phyloP scores from a whole-genome alignment of 106 monocot genomes.

The Amphibolis antarctica region DNA sequence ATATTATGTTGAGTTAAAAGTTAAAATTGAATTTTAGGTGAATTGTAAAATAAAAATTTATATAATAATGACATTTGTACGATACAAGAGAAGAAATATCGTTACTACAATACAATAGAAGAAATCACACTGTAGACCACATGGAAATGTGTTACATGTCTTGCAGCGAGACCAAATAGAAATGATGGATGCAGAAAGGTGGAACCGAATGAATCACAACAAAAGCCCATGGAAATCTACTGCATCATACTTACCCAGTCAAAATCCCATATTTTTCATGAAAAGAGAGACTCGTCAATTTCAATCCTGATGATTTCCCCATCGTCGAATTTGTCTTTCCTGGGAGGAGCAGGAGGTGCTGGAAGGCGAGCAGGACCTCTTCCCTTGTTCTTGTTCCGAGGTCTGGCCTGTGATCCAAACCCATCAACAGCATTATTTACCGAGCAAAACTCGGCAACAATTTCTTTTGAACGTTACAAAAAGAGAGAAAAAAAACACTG shows the following conservation, averaged over 20 bases:
- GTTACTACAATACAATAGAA: no score
- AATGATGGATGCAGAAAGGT: no score
- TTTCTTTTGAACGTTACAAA: neutral
- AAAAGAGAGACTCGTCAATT: conserved; percentile 56
- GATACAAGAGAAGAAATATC: no score
- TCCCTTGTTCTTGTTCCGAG: conserved; percentile 82
- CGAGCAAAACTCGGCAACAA: neutral
- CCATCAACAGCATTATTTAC: neutral
- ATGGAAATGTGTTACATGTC: no score
- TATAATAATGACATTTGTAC: no score
- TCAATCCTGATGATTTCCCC: conserved; percentile 64
- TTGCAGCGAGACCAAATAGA: no score
- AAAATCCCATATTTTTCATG: neutral
- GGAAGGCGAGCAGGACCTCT: conserved; percentile 61
- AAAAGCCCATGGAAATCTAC: neutral
- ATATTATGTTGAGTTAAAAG: no score
- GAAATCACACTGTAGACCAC: no score
- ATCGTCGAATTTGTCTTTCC: conserved; percentile 72
- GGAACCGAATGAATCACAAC: no score
- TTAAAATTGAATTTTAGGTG: no score
- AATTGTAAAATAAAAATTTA: no score
- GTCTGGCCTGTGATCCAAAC: conserved; percentile 46
- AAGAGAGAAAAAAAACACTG: neutral
- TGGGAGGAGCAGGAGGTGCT: conserved; percentile 51
- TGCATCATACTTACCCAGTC: neutral